Percentiles rank a stretch among this genome's conserved stretches.
Conservation (phyloP, 2,329 filamentous ascomycete species). For the Oidium heveae region DNA sequence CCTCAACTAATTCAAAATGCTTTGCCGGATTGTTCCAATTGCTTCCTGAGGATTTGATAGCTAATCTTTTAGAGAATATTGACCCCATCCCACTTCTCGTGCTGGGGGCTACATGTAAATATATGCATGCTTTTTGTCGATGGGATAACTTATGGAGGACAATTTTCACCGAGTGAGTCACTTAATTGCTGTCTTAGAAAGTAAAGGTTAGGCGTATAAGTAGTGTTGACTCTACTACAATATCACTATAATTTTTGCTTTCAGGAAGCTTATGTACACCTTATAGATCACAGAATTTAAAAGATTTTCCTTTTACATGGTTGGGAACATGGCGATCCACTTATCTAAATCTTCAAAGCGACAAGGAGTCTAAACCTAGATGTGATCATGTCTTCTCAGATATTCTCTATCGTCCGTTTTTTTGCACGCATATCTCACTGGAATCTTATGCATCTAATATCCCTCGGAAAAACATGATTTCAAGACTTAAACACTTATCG, state of each 20-base stretch:
- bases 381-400: conserved; percentile 74
- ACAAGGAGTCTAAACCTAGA: conserved; percentile 30
- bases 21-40: conserved; percentile 37
- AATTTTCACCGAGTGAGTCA: conserved; percentile 58
- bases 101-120: conserved; percentile 59
- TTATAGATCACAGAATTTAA: conserved; percentile 9
- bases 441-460: conserved; percentile 43
- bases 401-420: conserved; percentile 68
- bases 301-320: conserved; percentile 26
- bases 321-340: conserved; percentile 67
- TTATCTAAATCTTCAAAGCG: conserved; percentile 31
- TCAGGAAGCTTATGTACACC: not conserved
- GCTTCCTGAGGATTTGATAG: conserved; percentile 61
- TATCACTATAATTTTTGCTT: conserved; percentile 1
- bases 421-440: conserved; percentile 55
- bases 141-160: conserved; percentile 77
- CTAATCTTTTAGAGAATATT: conserved; percentile 50
- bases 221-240: not conserved
- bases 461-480: conserved; percentile 46
- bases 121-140: conserved; percentile 61
- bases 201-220: not conserved
- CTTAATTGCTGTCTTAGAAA: not conserved
- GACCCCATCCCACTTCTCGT: conserved; percentile 33
- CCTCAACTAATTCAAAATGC: conserved; percentile 37
- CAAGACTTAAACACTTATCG: conserved; percentile 40